Base-by-base conservation (phyloP, 805 yeast genomes). In the Candida easanensis region DNA sequence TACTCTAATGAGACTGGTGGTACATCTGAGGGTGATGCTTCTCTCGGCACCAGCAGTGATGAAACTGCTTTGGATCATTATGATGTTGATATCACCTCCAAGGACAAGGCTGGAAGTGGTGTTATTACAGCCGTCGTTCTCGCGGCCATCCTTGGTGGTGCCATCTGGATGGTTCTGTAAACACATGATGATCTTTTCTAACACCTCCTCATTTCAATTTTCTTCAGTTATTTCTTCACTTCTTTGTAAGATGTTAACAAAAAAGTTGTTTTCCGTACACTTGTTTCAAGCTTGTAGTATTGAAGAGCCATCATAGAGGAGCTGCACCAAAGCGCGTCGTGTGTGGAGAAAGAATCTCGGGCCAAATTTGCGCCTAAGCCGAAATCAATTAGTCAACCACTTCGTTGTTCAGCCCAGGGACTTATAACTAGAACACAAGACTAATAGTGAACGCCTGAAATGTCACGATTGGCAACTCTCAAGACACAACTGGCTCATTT, bases 81-180 rank as follows among this genome's bases (percentile, higher is more conserved):
- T 52, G 60, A 57, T 35, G 61, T 82, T 37, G 65, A 61, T 1
- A 78, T 89, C 33, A 68, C 79, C 1, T 62, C 69, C 0, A 79
- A 77, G 46, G 96, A 88, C 58, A 77, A 74, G 54, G 96, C 88
- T 2, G 98, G 98, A 38, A 97, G 97, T 1, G 95, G 95, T 37
- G 69, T 90, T 18, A 63, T 88, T 33, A 91, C 99, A 0, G 95
- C 90, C 0, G 63, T 88, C 5, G 80, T 84, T 1, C 62, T 88
- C 50, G 77, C 78, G 2, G 60, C 72, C 3, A 54, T 88, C 19
- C 60, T 81, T 17, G 88, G 82, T 28, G 80, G 89, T 19, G 74
- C 85, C 25, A 69, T 80, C 26, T 89, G 98, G 97, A 83, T 91
- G 90, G 59, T 80, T 39, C 60, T 78, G 41, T 79, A 15, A 30